Evolutionary conservation across 345 rosid species (phyloP), one percentile per base, ranked within the genome.

Genomic region (Murraya paniculata): DNA sequence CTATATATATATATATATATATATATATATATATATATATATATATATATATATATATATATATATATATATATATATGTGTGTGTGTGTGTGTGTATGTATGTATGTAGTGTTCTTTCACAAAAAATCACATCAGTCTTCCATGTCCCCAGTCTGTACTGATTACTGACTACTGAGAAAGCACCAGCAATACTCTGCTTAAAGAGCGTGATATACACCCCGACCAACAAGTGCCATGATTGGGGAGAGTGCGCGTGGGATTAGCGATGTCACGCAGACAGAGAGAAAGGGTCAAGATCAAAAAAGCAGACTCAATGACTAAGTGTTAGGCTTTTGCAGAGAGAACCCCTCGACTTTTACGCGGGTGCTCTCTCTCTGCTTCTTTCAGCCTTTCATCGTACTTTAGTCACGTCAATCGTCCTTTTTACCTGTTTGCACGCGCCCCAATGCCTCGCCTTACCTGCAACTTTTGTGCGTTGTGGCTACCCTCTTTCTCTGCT

Each of bases 331-430:
- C 72, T 68, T 73, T 64, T 4, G 62, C 76, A 64, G 80, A 55
- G 18, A 79, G 64, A 13, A 81, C 60, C 90, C 86, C 91, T 89
- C 91, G 90, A 85, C 90, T 87, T 89, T 89, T 89, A 77, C 90
- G 91, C 89, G 87, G 87, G 90, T 62, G 82, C 75, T 48, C 59
- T 41, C 59, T 41, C 9, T 71, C 45, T 78, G 73, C 76, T 70
- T 57, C 68, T 50, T 25, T 69, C 84, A 82, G 89, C 82, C 86
- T 89, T 85, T 89, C 90, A 87, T 89, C 90, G 90, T 87, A 89
- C 90, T 56, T 79, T 82, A 36, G 83, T 85, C 91, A 77, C 71
- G 80, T 84, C 88, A 82, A 77, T 62, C 72, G 56, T 31, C 56
- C 36, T 0, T 59, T 11, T 28, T 1, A 10, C 28, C 16, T 21